Conservation (phyloP, 1,284 basidiomycete species). For the Microbotryum violaceum region DNA sequence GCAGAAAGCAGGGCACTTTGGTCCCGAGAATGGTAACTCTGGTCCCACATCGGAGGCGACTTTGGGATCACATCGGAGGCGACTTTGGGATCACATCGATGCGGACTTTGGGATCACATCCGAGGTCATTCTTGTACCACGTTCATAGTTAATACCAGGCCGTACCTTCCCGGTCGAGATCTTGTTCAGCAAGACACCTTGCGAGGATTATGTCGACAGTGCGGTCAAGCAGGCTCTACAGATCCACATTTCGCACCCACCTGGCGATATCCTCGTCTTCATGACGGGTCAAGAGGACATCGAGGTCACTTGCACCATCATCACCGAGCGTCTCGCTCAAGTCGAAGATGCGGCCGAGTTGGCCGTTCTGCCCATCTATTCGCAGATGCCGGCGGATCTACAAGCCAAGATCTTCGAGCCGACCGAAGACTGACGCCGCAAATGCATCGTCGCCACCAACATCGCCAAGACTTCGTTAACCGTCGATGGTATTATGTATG, state of each 20-base stretch:
- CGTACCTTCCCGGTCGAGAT: constrained; percentile 98
- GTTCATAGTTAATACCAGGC: no score
- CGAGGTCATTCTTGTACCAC: no score
- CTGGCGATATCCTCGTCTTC: constrained; percentile 93
- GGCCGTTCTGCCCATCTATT: constrained; percentile 92
- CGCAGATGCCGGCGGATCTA: constrained; percentile 97
- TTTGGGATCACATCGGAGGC: no score
- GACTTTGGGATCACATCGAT: no score
- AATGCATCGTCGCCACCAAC: constrained; percentile 97
- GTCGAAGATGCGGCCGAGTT: constrained; percentile 81
- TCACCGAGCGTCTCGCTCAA: constrained; percentile 83
- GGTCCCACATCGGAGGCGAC: no score
- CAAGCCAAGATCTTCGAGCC: constrained; percentile 97
- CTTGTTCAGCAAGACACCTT: constrained; percentile 91
- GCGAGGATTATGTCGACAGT: constrained; percentile 96
- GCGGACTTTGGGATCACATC: no score
- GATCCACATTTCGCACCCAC: constrained; percentile 88
- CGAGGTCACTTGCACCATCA: constrained; percentile 71
- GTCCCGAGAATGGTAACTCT: no score
- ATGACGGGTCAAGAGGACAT: constrained; percentile 99
- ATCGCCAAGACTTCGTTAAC: constrained; percentile 98
- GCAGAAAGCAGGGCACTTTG: no score
- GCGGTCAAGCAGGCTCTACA: constrained; percentile 96
- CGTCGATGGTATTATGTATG: constrained; percentile 95
- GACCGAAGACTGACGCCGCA: constrained; percentile 85